Percentiles rank a stretch among this genome's conserved stretches.
Evolutionary conservation across 129 eudicot species (phyloP).

Genomic region (Flaveria robusta): DNA sequence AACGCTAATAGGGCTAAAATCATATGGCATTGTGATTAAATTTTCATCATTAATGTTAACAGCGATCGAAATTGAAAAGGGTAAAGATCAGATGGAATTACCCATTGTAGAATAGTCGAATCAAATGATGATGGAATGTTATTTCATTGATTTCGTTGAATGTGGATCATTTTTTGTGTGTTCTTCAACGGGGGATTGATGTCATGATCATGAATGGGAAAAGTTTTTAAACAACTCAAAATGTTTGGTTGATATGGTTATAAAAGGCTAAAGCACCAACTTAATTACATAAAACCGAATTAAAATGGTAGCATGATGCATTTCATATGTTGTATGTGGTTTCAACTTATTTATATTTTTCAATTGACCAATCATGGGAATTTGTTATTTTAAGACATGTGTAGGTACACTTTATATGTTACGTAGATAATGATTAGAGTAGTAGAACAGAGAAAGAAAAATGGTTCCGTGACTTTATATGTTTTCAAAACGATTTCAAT

Average conservation of each 20-base stretch:
- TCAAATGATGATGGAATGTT: constrained; percentile 25
- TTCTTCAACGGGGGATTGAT: constrained; percentile 18
- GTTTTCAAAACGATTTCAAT: too few species aligned
- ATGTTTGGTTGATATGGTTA: constrained; percentile 1
- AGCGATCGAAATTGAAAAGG: background rate
- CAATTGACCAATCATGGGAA: too few species aligned
- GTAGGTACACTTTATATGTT: too few species aligned
- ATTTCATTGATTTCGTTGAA: constrained; percentile 25
- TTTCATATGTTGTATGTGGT: background rate
- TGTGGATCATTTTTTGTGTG: background rate
- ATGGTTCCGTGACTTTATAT: too few species aligned
- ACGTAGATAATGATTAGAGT: too few species aligned
- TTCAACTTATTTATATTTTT: background rate
- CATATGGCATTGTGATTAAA: constrained; percentile 10
- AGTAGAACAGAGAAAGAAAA: too few species aligned
- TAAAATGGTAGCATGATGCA: background rate
- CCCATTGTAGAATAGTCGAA: constrained; percentile 33
- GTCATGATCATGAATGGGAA: constrained; percentile 25
- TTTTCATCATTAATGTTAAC: background rate
- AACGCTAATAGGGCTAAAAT: background rate
- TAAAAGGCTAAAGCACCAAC: background rate
- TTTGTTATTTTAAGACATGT: too few species aligned
- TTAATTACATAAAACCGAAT: background rate
- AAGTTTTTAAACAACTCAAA: constrained; percentile 5
- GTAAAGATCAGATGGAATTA: constrained; percentile 16